phyloP scores from a whole-genome alignment of 1,284 basidiomycete species.

The Ganoderma resinaceum region DNA sequence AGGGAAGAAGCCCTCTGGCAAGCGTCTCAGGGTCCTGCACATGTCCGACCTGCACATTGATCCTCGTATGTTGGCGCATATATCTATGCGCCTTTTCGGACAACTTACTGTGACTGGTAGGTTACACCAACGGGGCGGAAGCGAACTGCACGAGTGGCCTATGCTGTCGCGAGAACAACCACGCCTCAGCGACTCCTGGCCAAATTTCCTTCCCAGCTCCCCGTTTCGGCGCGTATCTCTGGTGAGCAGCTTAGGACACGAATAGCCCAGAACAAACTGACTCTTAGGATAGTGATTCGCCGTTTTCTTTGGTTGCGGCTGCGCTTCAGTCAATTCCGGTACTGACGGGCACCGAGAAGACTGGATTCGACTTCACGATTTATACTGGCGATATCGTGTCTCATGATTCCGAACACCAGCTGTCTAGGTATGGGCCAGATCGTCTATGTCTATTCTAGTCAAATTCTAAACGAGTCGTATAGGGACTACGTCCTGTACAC shows the following conservation, averaged over 20 bases:
- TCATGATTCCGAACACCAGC: constrained; percentile 71
- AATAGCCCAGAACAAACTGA: constrained; percentile 10
- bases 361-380: constrained; percentile 70
- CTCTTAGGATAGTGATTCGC: constrained; percentile 66
- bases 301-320: constrained; percentile 67
- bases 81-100: background rate
- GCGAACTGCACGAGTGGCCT: constrained; percentile 76
- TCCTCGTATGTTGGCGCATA: constrained; percentile 51
- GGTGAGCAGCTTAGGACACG: constrained; percentile 45
- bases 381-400: constrained; percentile 83
- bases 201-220: constrained; percentile 63
- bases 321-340: constrained; percentile 73
- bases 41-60: constrained; percentile 84
- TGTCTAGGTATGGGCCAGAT: constrained; percentile 55
- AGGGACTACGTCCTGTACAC: constrained; percentile 31
- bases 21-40: constrained; percentile 77
- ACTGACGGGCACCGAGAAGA: constrained; percentile 65
- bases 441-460: background rate
- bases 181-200: constrained; percentile 60
- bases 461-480: background rate
- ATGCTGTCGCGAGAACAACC: constrained; percentile 71
- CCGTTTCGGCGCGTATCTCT: constrained; percentile 68
- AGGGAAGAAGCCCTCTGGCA: constrained; percentile 62
- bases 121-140: constrained; percentile 76
- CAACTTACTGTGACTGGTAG: constrained; percentile 41